Evolutionary conservation across 305 asterid genomes (phyloP), one percentile per base, ranked within the genome.

Genomic region (Fraxinus dipetala): DNA sequence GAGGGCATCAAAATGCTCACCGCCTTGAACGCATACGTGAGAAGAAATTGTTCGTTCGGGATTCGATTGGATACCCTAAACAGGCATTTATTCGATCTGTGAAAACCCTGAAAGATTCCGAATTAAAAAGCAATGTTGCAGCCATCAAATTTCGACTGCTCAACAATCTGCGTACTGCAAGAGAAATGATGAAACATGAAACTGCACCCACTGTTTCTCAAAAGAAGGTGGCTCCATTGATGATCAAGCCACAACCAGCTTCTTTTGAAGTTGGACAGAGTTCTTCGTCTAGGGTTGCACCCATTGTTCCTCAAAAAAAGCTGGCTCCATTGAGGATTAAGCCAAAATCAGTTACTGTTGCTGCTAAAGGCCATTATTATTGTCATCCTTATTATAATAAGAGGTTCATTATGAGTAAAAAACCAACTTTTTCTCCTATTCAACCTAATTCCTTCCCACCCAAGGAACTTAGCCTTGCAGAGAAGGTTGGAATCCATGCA

Each of bases 1-100:
- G 92, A 1, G 92, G 94, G 32, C 94, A 90, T 11, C 92, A 88
- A 69, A 89, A 89, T 56, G 94, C 92, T 72, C 94, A 90, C 45
- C 85, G 89, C 51, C 76, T 6, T 31, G 89, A 89, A 89, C 89
- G 92, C 2, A 16, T 69, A 80, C 89, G 86, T 85, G 91, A 89
- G 88, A 85, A 79, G 85, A 77, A 85, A 54, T 87, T 83, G 69
- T 78, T 67, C 7, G 69, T 86, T 6, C 80, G 79, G 83, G 91
- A 90, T 30, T 89, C 92, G 0, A 86, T 88, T 1, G 88, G 81
- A 1, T 84, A 88, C 8, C 82, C 90, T 0, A 89, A 87, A 65
- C 87, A 90, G 0, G 87, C 87, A 0, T 87, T 81, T 48, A 81
- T 88, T 26, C 82, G 54, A 8, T 74, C 90, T 70, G 14, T 80